phyloP scores from a whole-genome alignment of 148 eudicot genomes.

The Fagopyrum esculentum region DNA sequence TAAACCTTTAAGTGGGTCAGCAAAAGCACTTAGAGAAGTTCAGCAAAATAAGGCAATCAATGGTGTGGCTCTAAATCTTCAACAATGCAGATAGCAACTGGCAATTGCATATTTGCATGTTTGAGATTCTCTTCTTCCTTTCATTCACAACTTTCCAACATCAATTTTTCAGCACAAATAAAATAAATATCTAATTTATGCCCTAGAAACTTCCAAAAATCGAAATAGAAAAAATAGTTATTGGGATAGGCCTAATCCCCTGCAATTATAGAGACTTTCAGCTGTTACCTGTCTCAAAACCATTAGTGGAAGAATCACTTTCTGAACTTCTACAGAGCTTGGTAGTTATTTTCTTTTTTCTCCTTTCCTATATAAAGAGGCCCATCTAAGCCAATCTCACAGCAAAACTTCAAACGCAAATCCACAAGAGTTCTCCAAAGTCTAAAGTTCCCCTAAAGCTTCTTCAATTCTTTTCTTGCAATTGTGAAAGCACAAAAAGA shows the following conservation, averaged over 20 bases:
- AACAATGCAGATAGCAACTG: conserved; percentile 13
- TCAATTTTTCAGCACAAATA: conserved; percentile 11
- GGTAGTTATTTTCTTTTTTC: neutral
- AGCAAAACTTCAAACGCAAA: conserved; percentile 5
- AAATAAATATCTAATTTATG: conserved; percentile 7
- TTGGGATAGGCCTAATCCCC: conserved; percentile 11
- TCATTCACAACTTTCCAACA: conserved; percentile 12
- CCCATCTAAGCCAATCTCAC: neutral
- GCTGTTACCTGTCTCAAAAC: conserved; percentile 11
- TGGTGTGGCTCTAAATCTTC: conserved; percentile 37
- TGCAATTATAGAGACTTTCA: conserved; percentile 10
- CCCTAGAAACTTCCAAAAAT: conserved; percentile 5
- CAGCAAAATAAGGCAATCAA: conserved; percentile 9
- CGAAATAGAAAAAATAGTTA: neutral
- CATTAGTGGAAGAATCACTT: conserved; percentile 4
- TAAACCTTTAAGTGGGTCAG: conserved; percentile 30
- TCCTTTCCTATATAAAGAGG: conserved; percentile 12
- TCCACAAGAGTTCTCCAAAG: neutral
- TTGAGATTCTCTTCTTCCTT: conserved; percentile 18
- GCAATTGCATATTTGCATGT: conserved; percentile 18
- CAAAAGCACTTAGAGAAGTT: conserved; percentile 30
- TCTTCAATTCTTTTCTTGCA: conserved; percentile 4
- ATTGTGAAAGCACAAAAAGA: neutral
- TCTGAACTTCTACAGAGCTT: neutral
- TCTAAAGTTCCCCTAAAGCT: neutral